Conservation (phyloP, 257 asterid species). For the Solanum phureja region DNA sequence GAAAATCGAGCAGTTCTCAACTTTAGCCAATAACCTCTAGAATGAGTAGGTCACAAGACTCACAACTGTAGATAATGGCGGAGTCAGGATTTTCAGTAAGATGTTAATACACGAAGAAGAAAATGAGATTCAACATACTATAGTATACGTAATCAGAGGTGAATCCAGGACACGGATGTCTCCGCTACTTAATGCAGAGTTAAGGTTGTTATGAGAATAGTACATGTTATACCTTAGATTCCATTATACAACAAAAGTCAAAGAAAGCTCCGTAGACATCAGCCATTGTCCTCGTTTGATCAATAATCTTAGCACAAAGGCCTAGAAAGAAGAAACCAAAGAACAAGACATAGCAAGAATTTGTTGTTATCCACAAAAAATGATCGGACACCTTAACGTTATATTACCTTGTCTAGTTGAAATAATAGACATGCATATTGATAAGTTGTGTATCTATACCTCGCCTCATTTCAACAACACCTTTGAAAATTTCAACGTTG, state of each 20-base stretch:
- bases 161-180: background rate
- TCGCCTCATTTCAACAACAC: slow-evolving; percentile 92
- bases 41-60: background rate
- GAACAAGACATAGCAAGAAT: background rate
- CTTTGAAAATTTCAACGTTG: slow-evolving; percentile 80
- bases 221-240: slow-evolving; percentile 48
- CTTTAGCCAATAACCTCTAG: background rate
- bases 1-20: background rate
- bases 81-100: background rate
- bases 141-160: background rate
- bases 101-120: background rate
- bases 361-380: background rate
- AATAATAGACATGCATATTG: background rate
- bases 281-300: slow-evolving; percentile 55
- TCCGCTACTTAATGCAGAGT: background rate
- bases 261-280: slow-evolving; percentile 88
- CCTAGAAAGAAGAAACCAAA: slow-evolving; percentile 32
- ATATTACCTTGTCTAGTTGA: background rate
- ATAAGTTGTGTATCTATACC: slow-evolving; percentile 27
- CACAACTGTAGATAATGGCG: background rate
- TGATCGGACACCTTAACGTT: background rate
- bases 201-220: background rate
- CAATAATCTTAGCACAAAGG: slow-evolving; percentile 79
- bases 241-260: slow-evolving; percentile 69
- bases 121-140: background rate